Conservation (phyloP, 331 rosid species). For the Rhamnella rubrinervis region DNA sequence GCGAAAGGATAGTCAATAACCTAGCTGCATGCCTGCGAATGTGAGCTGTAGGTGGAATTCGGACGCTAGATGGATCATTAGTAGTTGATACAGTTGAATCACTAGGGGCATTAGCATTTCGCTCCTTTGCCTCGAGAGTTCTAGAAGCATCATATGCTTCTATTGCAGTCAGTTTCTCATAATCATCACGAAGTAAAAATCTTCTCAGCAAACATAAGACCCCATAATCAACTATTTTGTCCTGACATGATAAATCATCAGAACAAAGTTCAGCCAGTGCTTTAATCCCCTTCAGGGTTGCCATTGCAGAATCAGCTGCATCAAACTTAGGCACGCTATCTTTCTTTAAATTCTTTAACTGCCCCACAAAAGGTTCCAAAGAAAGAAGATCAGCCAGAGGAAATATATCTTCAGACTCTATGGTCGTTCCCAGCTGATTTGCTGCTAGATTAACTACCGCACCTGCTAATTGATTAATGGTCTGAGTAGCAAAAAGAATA, state of each 20-base stretch:
- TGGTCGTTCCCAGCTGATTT: slow-evolving; percentile 49
- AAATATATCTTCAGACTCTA: slow-evolving; percentile 52
- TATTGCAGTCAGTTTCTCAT: slow-evolving; percentile 84
- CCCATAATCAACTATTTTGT: slow-evolving; percentile 69
- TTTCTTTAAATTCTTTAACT: slow-evolving; percentile 60
- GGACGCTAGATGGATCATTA: slow-evolving; percentile 68
- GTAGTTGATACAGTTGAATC: slow-evolving; percentile 41
- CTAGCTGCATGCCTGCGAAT: slow-evolving; percentile 94
- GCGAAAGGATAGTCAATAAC: slow-evolving; percentile 83
- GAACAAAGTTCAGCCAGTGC: slow-evolving; percentile 81
- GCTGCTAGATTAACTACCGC: slow-evolving; percentile 83
- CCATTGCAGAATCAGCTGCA: slow-evolving; percentile 92
- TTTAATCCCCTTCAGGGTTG: slow-evolving; percentile 89
- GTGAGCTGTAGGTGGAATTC: slow-evolving; percentile 92
- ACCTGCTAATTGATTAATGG: slow-evolving; percentile 66
- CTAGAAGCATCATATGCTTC: slow-evolving; percentile 90
- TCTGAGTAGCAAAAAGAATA: slow-evolving; percentile 71
- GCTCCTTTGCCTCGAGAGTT: slow-evolving; percentile 62
- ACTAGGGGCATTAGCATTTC: slow-evolving; percentile 37
- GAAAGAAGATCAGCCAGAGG: slow-evolving; percentile 81
- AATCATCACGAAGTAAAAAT: slow-evolving; percentile 80
- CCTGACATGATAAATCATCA: slow-evolving; percentile 56
- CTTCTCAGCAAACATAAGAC: slow-evolving; percentile 80
- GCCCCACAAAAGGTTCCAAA: slow-evolving; percentile 70
- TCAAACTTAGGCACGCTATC: slow-evolving; percentile 66